These are phyloP conservation scores for Fusarium sp. DNA, from an alignment of 2,329 filamentous ascomycete species.

Conservation along the genomic window DNA sequence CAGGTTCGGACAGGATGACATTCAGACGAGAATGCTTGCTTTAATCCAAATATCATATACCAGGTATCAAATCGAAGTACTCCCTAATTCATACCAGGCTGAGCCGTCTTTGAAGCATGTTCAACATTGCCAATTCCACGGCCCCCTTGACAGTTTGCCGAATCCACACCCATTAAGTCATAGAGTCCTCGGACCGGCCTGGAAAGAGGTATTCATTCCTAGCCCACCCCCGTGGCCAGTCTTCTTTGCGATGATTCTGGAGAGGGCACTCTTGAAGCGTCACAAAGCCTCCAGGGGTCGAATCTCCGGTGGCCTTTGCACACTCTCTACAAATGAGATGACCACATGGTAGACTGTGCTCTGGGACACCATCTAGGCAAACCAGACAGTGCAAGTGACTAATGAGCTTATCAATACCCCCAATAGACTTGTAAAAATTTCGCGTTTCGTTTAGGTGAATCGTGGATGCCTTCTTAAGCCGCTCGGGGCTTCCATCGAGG, in stretches of 20 bases:
- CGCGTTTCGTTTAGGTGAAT: fast-evolving
- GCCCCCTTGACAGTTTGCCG: neutral
- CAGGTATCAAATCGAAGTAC: too few relatives aligned
- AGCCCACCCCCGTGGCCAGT: neutral
- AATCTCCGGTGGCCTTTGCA: neutral
- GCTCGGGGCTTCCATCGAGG: too few relatives aligned
- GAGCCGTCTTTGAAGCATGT: neutral
- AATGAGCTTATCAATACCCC: neutral
- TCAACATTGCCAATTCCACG: neutral
- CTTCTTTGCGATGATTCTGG: neutral
- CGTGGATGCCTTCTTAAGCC: neutral
- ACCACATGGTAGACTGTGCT: neutral
- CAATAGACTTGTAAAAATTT: neutral
- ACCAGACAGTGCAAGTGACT: neutral
- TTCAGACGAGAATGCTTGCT: too few relatives aligned
- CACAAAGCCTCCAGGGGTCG: neutral
- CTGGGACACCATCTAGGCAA: neutral
- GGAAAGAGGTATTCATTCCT: too few relatives aligned
- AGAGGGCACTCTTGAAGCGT: neutral
- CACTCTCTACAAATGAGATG: neutral
- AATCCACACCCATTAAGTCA: neutral
- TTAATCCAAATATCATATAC: too few relatives aligned
- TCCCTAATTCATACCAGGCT: too few relatives aligned
- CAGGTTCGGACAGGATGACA: too few relatives aligned
- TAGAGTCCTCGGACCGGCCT: neutral